Conservation (phyloP, 2,329 filamentous ascomycete genomes). For the Dichotomopilus funicola region DNA sequence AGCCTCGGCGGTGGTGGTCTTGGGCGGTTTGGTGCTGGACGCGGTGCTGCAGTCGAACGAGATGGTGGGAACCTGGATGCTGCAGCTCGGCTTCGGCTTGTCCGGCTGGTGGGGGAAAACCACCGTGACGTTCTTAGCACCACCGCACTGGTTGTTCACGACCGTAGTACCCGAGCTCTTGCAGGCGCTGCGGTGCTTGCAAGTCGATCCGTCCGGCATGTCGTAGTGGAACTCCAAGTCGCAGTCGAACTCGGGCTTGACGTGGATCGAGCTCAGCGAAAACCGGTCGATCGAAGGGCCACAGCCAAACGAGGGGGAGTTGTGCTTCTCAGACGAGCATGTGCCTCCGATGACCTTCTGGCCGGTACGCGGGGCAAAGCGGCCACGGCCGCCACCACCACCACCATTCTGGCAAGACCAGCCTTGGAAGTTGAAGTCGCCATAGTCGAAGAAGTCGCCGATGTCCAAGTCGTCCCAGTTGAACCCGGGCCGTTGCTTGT, state of each 20-base stretch:
- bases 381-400: slow-evolving; percentile 41
- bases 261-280: slow-evolving; percentile 67
- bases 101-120: slow-evolving; percentile 54
- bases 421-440: slow-evolving; percentile 66
- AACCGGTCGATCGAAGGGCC: slow-evolving; percentile 49
- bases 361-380: slow-evolving; percentile 44
- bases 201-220: slow-evolving; percentile 75
- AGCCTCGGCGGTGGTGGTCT: slow-evolving; percentile 17
- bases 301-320: slow-evolving; percentile 54
- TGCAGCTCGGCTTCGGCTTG: slow-evolving; percentile 54
- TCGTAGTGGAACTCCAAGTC: slow-evolving; percentile 80
- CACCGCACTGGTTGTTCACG: slow-evolving; percentile 85
- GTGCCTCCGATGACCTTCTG: slow-evolving; percentile 56
- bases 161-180: slow-evolving; percentile 60
- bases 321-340: slow-evolving; percentile 39
- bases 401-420: slow-evolving; percentile 59
- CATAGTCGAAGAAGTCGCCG: slow-evolving; percentile 60
- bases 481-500: slow-evolving; percentile 64
- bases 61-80: slow-evolving; percentile 67
- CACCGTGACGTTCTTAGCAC: slow-evolving; percentile 75
- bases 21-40: slow-evolving; percentile 28
- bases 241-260: slow-evolving; percentile 67
- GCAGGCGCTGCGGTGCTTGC: slow-evolving; percentile 72
- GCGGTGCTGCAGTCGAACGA: slow-evolving; percentile 62
- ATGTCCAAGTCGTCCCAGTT: slow-evolving; percentile 58